These are phyloP conservation scores for Hibiscus syriacus DNA, from an alignment of 345 rosid genomes.

Conservation along the genomic window DNA sequence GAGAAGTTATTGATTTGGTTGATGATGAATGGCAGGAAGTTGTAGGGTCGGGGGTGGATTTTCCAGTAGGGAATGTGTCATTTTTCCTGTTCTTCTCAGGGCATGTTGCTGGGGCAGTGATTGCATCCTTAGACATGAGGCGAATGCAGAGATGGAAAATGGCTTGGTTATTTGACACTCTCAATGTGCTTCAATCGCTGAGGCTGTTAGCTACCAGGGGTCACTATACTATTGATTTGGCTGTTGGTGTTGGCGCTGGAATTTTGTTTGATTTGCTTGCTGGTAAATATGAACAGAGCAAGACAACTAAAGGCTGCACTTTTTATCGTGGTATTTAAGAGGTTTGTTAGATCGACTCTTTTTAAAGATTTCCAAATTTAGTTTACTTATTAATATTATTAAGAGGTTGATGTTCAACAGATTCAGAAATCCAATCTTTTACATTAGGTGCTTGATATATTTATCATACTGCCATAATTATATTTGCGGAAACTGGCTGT, in stretches of 20 bases:
- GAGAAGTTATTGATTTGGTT: background rate
- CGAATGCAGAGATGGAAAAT: constrained; percentile 55
- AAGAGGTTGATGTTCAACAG: background rate
- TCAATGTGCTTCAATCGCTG: constrained; percentile 61
- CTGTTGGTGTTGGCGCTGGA: constrained; percentile 79
- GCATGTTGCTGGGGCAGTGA: constrained; percentile 82
- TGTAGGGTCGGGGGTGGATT: constrained; percentile 85
- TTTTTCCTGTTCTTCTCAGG: constrained; percentile 95
- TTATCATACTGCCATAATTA: too few relatives aligned
- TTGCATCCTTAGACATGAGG: constrained; percentile 83
- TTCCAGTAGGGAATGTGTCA: constrained; percentile 88
- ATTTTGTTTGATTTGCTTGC: constrained; percentile 69
- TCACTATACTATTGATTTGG: constrained; percentile 85
- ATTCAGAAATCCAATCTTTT: background rate
- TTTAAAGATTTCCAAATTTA: background rate
- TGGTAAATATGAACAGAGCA: constrained; percentile 57
- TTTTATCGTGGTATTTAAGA: constrained; percentile 12
- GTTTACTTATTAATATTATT: background rate
- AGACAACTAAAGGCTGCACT: constrained; percentile 9
- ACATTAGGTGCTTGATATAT: background rate
- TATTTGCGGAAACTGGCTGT: too few relatives aligned
- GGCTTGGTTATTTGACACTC: constrained; percentile 63
- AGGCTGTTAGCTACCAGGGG: constrained; percentile 84
- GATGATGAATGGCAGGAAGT: constrained; percentile 44
- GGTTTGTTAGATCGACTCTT: background rate